phyloP scores from a whole-genome alignment of 163 green algal genomes.

The Scenedesmus sp. region DNA sequence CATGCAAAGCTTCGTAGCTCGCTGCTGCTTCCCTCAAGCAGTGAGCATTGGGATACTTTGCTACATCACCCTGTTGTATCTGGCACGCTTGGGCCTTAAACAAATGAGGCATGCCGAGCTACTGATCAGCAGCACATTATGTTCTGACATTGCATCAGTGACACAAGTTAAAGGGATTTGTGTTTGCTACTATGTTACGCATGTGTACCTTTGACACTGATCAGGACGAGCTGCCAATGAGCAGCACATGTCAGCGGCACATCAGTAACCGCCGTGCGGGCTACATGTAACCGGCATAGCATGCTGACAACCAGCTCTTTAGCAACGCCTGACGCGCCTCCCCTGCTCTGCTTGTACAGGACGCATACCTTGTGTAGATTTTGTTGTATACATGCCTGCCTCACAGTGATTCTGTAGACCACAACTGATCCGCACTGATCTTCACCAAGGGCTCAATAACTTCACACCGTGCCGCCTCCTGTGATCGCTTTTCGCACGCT shows the following conservation, averaged over 20 bases:
- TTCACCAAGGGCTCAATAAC: too few species aligned
- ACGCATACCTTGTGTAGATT: too few species aligned
- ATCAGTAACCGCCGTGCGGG: too few species aligned
- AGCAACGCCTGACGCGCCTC: too few species aligned
- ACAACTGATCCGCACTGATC: too few species aligned
- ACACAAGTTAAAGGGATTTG: too few species aligned
- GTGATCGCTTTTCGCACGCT: not conserved
- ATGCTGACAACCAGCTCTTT: too few species aligned
- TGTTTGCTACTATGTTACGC: not conserved
- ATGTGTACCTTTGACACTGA: too few species aligned
- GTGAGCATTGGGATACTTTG: slow-evolving; percentile 16
- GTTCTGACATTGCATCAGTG: not conserved
- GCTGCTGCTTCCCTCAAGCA: slow-evolving; percentile 17
- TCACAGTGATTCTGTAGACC: too few species aligned
- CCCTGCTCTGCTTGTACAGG: too few species aligned
- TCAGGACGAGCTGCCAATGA: not conserved
- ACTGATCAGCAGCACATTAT: slow-evolving; percentile 5
- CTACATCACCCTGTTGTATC: not conserved
- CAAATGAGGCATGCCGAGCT: slow-evolving; percentile 5
- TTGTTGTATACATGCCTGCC: too few species aligned
- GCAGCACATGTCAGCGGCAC: not conserved
- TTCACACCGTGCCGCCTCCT: not conserved
- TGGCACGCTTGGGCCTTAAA: slow-evolving; percentile 6
- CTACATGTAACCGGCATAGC: too few species aligned
- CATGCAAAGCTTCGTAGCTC: slow-evolving; percentile 7